Evolutionary conservation across 2,329 filamentous ascomycete species (phyloP).

Genomic region (Colletotrichum karsti): DNA sequence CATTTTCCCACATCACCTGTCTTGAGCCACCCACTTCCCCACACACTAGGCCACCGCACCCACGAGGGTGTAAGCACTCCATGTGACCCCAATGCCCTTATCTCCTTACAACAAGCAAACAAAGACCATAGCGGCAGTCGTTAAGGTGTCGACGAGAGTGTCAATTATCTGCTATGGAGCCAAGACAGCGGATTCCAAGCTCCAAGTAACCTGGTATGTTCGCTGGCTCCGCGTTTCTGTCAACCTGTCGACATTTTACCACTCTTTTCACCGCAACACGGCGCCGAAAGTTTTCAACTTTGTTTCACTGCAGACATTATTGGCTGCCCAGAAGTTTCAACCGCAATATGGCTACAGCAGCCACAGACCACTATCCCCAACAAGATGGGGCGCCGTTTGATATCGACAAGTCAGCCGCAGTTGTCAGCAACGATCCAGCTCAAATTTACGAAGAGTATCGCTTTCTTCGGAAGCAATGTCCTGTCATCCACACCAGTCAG

Average conservation of each 20-base stretch:
- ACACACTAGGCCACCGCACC: neutral
- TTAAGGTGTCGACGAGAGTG: no score
- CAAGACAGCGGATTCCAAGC: neutral
- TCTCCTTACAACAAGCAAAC: no score
- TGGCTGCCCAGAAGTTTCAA: no score
- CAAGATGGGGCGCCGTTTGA: neutral
- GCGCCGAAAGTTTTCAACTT: no score
- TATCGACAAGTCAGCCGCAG: slow-evolving; percentile 30
- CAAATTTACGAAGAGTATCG: slow-evolving; percentile 32
- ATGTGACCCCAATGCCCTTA: no score
- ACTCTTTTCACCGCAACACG: no score
- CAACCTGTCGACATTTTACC: no score
- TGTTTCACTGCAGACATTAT: no score
- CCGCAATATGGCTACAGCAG: neutral
- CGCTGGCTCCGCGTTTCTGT: neutral
- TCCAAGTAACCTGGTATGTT: neutral
- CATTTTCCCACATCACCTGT: neutral
- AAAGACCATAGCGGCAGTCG: no score
- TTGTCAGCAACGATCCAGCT: slow-evolving; percentile 29
- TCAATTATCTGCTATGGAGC: no score
- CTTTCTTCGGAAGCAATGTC: slow-evolving; percentile 29
- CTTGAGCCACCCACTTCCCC: neutral
- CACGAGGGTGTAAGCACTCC: no score
- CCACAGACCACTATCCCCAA: neutral
- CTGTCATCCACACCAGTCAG: slow-evolving; percentile 29